Evolutionary conservation across 2,329 filamentous ascomycete genomes (phyloP), one percentile per base, ranked within the genome.

Genomic region (Grosmannia clavigera): DNA sequence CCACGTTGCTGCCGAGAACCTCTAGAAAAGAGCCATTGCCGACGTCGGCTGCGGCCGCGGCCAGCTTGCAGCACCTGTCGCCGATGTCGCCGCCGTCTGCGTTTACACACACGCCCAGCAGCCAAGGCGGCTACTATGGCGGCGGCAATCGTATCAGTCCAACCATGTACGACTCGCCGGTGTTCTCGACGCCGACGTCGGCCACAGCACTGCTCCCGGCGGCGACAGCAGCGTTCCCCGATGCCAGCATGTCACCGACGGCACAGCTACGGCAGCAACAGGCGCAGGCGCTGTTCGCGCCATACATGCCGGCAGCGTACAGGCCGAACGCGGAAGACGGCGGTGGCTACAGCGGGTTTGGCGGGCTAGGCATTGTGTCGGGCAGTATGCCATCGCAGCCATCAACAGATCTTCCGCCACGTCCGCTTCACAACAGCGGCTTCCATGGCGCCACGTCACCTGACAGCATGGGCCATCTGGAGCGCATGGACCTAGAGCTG

Each of bases 181-280:
- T 62, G 9, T 64, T 65, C 61, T 58, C 65, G 40, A 67, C 69
- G 16, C 66, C 69, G 1, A 66, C 65, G n/a, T 64, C 67, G 10
- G 61, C 65, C 35, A 63, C 60, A 2, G 59, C 48, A 5, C 58
- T 63, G 27, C 29, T 65, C 10, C 33, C 22, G 22, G 22, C 61
- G 14, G 48, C 57, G 1, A 7, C 56, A 5, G 19, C 56, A 10
- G 19, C 48, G 10, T 31, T 33, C 10, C 35, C 16, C n/a, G 27
- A 1, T 31, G 43, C 50, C 40, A 38, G 2, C 60, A 55, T 31
- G 35, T 29, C 25, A 3, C 35, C 35, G 14, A 25, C 52, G 5
- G 53, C 43, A 48, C 59, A 50, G 52, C 25, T 27, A 19, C 51
- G 40, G 29, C 48, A 53, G 27, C 40, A 43, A 6, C 52, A 25